These are phyloP conservation scores for Thecaphora frezii DNA, from an alignment of 1,284 basidiomycete species.

Conservation along the genomic window DNA sequence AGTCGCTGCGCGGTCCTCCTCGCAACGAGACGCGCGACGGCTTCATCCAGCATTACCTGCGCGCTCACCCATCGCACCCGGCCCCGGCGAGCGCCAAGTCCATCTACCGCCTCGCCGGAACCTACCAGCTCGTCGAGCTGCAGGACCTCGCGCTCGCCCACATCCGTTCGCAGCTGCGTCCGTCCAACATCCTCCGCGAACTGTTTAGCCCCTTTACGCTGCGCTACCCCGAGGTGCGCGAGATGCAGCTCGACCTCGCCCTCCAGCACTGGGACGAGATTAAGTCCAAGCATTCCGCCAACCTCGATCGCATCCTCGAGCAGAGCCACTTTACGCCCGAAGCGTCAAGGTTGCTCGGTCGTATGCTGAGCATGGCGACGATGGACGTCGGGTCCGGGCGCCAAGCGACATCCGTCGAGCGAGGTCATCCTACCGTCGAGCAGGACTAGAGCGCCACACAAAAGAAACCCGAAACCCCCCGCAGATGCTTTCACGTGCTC, in stretches of 20 bases:
- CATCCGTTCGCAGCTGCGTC: slow-evolving; percentile 7
- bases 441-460: too few species aligned
- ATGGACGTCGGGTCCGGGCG: neutral
- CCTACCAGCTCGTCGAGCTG: slow-evolving; percentile 6
- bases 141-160: slow-evolving; percentile 7
- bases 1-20: too few species aligned
- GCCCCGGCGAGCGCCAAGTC: slow-evolving; percentile 18
- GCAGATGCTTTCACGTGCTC: too few species aligned
- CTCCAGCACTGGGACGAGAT: slow-evolving; percentile 22
- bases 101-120: slow-evolving; percentile 15
- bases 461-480: too few species aligned
- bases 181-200: slow-evolving; percentile 13
- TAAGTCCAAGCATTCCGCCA: neutral
- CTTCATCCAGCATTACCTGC: slow-evolving; percentile 1
- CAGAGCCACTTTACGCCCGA: neutral
- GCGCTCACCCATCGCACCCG: slow-evolving; percentile 2
- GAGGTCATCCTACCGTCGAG: too few species aligned
- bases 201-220: slow-evolving; percentile 15
- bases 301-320: slow-evolving; percentile 1
- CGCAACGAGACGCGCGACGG: neutral
- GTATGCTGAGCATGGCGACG: slow-evolving; percentile 8
- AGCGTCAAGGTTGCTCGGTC: slow-evolving; percentile 3
- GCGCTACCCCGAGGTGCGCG: slow-evolving; percentile 2
- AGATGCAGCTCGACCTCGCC: slow-evolving; percentile 10
- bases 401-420: too few species aligned